A percentile compares a stretch with the other conserved stretches of the same genome.
These are phyloP conservation scores for Datisca glomerata DNA, from an alignment of 306 rosid genomes.

Conservation along the genomic window DNA sequence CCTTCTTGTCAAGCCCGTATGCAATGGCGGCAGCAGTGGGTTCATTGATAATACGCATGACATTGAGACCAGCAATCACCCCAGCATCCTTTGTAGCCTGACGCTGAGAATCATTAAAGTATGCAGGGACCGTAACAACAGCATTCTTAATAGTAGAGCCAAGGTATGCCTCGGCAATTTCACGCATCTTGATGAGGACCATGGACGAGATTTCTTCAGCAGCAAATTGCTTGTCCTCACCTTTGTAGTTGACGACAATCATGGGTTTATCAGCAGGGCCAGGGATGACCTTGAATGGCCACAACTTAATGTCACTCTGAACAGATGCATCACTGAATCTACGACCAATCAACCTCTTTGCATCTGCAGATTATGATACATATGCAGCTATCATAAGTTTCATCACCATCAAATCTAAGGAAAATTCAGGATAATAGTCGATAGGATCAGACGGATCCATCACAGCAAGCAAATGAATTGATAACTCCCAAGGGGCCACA, in stretches of 20 bases:
- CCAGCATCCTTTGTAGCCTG: constrained; percentile 75
- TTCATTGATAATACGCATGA: constrained; percentile 50
- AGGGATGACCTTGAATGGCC: constrained; percentile 49
- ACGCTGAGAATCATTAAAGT: constrained; percentile 59
- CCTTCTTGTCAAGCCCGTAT: constrained; percentile 67
- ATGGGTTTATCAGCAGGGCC: constrained; percentile 59
- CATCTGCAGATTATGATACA: constrained; percentile 19
- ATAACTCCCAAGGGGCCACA: no score
- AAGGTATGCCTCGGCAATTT: constrained; percentile 60
- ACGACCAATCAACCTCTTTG: constrained; percentile 57
- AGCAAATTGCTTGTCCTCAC: constrained; percentile 52
- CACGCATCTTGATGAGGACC: constrained; percentile 66
- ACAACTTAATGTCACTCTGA: constrained; percentile 53
- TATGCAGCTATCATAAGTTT: background rate
- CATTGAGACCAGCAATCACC: constrained; percentile 59
- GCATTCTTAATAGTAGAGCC: constrained; percentile 46
- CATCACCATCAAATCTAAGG: no score
- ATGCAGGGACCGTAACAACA: constrained; percentile 60
- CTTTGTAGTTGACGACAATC: constrained; percentile 47
- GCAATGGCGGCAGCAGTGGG: constrained; percentile 71
- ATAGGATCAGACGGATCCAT: no score
- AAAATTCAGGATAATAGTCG: no score
- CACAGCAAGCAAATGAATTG: no score
- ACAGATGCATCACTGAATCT: constrained; percentile 44
- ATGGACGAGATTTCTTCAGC: constrained; percentile 60